These are phyloP conservation scores for Cryptococcus sp. DNA, from an alignment of 1,284 basidiomycete species.

Conservation along the genomic window DNA sequence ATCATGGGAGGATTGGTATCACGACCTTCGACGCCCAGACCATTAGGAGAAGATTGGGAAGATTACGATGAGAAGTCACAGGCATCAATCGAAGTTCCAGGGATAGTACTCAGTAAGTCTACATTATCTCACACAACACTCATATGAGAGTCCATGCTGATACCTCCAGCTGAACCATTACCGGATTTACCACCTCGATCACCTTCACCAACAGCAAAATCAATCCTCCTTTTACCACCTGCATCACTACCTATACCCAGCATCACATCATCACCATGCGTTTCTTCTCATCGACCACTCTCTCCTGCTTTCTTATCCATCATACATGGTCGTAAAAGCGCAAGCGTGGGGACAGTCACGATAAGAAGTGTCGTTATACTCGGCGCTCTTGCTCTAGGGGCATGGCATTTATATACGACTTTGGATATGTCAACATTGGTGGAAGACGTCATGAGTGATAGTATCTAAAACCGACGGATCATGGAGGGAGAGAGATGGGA, in stretches of 20 bases:
- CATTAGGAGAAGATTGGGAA: background rate
- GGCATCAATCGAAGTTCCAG: conserved; percentile 13
- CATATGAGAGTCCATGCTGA: background rate
- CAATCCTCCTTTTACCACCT: conserved; percentile 19
- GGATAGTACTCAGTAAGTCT: conserved; percentile 19
- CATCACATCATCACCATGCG: background rate
- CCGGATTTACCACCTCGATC: conserved; percentile 6
- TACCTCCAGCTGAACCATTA: conserved; percentile 8
- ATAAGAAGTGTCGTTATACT: conserved; percentile 7
- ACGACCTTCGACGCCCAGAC: background rate
- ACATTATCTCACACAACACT: background rate
- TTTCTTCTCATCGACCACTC: background rate
- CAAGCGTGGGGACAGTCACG: background rate
- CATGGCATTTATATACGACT: conserved; percentile 4
- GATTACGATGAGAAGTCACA: conserved; percentile 3
- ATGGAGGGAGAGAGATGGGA: background rate
- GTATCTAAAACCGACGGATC: background rate
- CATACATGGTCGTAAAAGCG: background rate
- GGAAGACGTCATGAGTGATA: background rate
- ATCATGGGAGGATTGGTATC: conserved; percentile 10
- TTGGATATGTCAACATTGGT: background rate
- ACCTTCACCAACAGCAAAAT: conserved; percentile 15
- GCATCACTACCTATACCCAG: conserved; percentile 5
- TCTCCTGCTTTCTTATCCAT: background rate
- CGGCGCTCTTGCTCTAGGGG: conserved; percentile 5